These are phyloP conservation scores for Coriolopsis trogii DNA, from an alignment of 1,284 basidiomycete species.

Conservation along the genomic window DNA sequence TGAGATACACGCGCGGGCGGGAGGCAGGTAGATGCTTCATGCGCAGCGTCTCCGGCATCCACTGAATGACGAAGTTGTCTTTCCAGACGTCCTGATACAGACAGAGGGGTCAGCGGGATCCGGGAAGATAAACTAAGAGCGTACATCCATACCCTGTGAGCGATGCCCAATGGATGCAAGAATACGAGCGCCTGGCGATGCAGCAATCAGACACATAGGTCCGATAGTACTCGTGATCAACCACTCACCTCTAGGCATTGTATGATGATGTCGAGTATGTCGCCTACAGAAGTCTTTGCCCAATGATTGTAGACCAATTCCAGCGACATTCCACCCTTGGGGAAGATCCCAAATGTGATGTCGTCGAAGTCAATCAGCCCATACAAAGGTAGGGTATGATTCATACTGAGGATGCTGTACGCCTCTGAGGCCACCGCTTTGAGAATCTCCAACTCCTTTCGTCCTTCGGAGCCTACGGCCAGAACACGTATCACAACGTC, in stretches of 20 bases:
- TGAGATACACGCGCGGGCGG: slow-evolving; percentile 14
- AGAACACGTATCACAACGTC: not conserved
- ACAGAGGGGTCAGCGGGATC: not conserved
- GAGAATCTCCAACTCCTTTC: slow-evolving; percentile 1
- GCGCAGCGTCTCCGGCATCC: slow-evolving; percentile 8
- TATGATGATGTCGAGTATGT: slow-evolving; percentile 35
- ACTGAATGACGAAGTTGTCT: slow-evolving; percentile 16
- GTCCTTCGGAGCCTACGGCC: not conserved
- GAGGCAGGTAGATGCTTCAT: not conserved
- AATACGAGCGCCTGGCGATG: not conserved
- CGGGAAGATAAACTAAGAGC: no score
- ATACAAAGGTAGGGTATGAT: slow-evolving; percentile 24
- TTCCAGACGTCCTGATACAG: slow-evolving; percentile 8
- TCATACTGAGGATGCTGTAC: not conserved
- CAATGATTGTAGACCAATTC: slow-evolving; percentile 14
- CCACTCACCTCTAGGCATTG: slow-evolving; percentile 34
- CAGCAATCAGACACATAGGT: no score
- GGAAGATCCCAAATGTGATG: slow-evolving; percentile 35
- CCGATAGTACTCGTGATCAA: no score
- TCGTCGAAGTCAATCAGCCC: slow-evolving; percentile 31
- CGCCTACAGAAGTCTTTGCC: slow-evolving; percentile 32
- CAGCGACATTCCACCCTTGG: slow-evolving; percentile 20
- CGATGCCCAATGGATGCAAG: not conserved
- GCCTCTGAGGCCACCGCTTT: not conserved
- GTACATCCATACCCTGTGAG: not conserved